Percentiles rank a stretch among this genome's conserved stretches.
Conservation (phyloP, 345 rosid species). For the Cardiospermum halicacabum region DNA sequence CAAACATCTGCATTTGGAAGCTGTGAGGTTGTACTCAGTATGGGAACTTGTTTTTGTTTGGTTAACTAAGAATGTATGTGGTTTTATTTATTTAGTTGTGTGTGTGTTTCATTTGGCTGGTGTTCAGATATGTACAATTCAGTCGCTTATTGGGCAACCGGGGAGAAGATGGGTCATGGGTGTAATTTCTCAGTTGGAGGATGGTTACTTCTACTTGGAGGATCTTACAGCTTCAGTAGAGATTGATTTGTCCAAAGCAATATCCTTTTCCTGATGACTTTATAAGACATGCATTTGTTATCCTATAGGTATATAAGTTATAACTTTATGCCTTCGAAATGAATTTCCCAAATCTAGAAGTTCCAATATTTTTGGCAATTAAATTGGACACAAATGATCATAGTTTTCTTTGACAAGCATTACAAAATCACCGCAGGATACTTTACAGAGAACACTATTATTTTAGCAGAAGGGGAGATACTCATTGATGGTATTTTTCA, state of each 20-base stretch:
- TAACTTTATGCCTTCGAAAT: not conserved
- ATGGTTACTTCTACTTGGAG: conserved; percentile 90
- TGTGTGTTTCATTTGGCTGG: too few relatives aligned
- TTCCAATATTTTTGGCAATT: conserved; percentile 1
- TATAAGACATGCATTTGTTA: not conserved
- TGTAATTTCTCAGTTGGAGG: conserved; percentile 92
- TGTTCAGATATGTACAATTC: conserved; percentile 74
- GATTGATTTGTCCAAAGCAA: conserved; percentile 82
- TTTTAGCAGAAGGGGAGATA: conserved; percentile 94
- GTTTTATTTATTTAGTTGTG: not conserved
- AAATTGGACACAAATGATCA: not conserved
- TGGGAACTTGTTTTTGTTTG: not conserved
- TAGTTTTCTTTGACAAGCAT: conserved; percentile 49
- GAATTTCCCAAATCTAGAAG: not conserved
- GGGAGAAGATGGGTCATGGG: conserved; percentile 98
- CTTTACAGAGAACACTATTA: conserved; percentile 84
- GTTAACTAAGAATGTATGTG: conserved; percentile 8
- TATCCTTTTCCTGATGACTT: conserved; percentile 54
- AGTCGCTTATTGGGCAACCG: conserved; percentile 64
- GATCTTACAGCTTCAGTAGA: conserved; percentile 94
- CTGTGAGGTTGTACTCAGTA: conserved; percentile 49
- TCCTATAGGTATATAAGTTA: too few relatives aligned
- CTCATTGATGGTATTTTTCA: conserved; percentile 67
- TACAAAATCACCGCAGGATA: conserved; percentile 88
- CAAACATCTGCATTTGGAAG: conserved; percentile 54